phyloP scores from a whole-genome alignment of 1,284 basidiomycete species.

The Leucoagaricus sp. region DNA sequence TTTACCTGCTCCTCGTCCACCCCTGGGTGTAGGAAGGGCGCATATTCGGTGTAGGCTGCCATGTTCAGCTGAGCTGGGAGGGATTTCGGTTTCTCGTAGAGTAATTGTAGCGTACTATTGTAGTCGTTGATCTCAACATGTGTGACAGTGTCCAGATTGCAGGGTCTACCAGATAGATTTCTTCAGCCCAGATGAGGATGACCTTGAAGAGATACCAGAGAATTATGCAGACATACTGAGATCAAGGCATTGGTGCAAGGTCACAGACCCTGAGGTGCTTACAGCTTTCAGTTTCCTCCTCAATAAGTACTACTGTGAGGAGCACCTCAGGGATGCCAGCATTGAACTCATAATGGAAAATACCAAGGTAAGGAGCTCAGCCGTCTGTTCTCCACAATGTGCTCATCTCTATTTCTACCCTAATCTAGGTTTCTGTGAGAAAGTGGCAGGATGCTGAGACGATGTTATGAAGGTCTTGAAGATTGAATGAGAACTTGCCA shows the following conservation, averaged over 20 bases:
- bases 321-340: neutral
- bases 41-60: too few species aligned
- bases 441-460: conserved; percentile 7
- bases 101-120: too few species aligned
- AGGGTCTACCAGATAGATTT: conserved; percentile 5
- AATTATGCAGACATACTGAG: conserved; percentile 3
- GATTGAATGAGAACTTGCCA: neutral
- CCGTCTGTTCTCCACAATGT: neutral
- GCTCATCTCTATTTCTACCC: neutral
- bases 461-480: conserved; percentile 1
- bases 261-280: conserved; percentile 4
- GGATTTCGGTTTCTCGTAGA: too few species aligned
- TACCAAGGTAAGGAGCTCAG: neutral
- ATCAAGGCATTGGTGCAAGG: neutral
- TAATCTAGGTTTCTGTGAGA: conserved; percentile 1
- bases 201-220: conserved; percentile 10
- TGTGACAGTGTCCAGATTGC: conserved; percentile 13
- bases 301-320: conserved; percentile 3
- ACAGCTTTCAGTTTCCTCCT: conserved; percentile 11
- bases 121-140: conserved; percentile 5
- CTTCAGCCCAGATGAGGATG: conserved; percentile 1
- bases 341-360: neutral
- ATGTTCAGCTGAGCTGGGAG: too few species aligned
- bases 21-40: too few species aligned
- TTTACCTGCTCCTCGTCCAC: too few species aligned